Base-by-base conservation (phyloP, 2,329 filamentous ascomycete species). In the Pseudogymnoascus sp. region DNA sequence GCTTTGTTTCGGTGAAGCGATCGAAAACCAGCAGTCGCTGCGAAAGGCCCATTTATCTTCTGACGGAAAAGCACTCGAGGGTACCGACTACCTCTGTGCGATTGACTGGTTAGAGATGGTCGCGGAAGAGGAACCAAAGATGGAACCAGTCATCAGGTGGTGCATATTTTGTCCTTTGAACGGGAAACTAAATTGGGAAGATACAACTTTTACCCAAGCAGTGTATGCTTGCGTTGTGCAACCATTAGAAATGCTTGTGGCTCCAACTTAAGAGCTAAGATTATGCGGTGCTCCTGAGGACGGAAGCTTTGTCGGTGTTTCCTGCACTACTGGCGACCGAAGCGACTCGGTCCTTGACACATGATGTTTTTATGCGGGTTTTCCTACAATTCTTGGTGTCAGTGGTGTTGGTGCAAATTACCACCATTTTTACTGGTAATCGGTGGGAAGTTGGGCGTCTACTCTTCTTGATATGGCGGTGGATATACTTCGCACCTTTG, bases 1-100 rank as follows among this genome's bases (percentile, higher is more conserved):
- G 60, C 65, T 71, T 5, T 70, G 69, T 36, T 71, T 68, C 34
- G 68, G 69, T 1, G 45, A 69, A 62, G 7, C 66, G 2, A 68
- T 72, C 6, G 70, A 71, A 47, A 61, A 60, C 6, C 66, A 70
- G 39, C n/a, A 37, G 36, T 29, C 63, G 1, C 26, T 68, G 3
- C 63, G 67, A 8, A 64, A 66, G 40, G 12, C 37, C 0, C 61
- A 68, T 31, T 60, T 70, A 10, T 45, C 34, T 3, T 18, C 62
- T 5, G 63, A 70, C 63, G 66, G 68, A 5, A 64, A 64, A 42
- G 37, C 66, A 2, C 63, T 67, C 29, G 37, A 62, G 2, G 34
- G 14, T 4, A 71, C 66, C 0, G 63, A 69, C 47, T 70, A 62
- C 14, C 51, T 69, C 40, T 69, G 68, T 0, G 68, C 68, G 0